Conservation (phyloP, 257 asterid species). For the Capsicum chinense region DNA sequence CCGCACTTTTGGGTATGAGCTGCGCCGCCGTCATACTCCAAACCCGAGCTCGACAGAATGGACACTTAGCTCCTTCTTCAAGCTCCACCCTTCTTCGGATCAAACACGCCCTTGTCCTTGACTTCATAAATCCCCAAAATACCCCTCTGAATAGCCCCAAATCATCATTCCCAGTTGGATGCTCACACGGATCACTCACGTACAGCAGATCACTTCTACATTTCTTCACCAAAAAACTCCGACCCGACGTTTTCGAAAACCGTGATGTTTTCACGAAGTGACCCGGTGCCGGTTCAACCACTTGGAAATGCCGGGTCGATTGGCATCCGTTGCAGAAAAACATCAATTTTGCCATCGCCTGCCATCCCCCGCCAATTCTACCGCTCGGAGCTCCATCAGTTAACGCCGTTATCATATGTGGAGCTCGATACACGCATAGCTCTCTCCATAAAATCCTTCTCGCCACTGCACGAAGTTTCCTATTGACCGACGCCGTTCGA, state of each 20-base stretch:
- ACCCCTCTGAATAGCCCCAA: conserved; percentile 81
- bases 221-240: conserved; percentile 60
- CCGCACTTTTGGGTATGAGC: conserved; percentile 68
- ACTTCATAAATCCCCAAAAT: conserved; percentile 60
- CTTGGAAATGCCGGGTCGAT: conserved; percentile 52
- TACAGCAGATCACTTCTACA: conserved; percentile 70
- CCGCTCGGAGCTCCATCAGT: conserved; percentile 44
- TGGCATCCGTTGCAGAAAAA: conserved; percentile 81
- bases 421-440: conserved; percentile 69
- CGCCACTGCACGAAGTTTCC: conserved; percentile 67
- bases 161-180: conserved; percentile 49
- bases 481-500: conserved; percentile 52
- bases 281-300: conserved; percentile 46
- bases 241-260: conserved; percentile 87
- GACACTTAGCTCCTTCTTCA: conserved; percentile 60
- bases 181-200: conserved; percentile 94
- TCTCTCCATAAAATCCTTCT: conserved; percentile 75
- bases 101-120: conserved; percentile 71
- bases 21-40: conserved; percentile 94
- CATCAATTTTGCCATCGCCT: conserved; percentile 70
- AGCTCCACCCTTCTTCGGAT: conserved; percentile 55
- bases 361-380: conserved; percentile 72
- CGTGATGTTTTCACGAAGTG: conserved; percentile 68
- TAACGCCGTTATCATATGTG: conserved; percentile 53
- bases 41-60: conserved; percentile 75